Conservation (phyloP, 164 flowering plant species). For the Nymphaea thermarum region DNA sequence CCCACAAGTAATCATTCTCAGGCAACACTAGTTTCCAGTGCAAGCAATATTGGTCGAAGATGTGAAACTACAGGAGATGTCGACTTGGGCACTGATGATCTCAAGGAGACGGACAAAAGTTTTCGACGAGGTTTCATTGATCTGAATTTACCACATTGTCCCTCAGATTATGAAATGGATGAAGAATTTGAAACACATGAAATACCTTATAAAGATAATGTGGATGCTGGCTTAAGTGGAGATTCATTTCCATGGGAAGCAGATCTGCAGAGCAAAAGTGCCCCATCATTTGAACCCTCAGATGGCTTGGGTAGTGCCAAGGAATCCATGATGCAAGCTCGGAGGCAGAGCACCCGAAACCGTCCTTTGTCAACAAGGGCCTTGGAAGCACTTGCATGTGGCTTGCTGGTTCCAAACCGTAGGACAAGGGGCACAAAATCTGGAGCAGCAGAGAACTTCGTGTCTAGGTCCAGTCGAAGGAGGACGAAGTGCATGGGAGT, state of each 20-base stretch:
- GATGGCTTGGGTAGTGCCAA: conserved; percentile 11
- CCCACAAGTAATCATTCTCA: not conserved
- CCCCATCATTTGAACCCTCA: conserved; percentile 5
- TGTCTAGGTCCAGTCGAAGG: not conserved
- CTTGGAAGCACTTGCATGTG: conserved; percentile 57
- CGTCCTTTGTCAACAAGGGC: conserved; percentile 50
- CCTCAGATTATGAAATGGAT: conserved; percentile 22
- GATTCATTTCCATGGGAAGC: conserved; percentile 5
- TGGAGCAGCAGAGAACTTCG: not conserved
- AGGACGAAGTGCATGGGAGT: not conserved
- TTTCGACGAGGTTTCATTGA: conserved; percentile 19
- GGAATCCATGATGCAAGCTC: conserved; percentile 12
- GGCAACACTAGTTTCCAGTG: not conserved
- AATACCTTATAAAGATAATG: not conserved
- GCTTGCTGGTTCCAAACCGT: conserved; percentile 22
- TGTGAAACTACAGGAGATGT: not conserved
- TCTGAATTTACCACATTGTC: conserved; percentile 33
- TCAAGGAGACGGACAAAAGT: not conserved
- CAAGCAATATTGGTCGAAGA: not conserved
- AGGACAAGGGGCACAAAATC: conserved; percentile 10
- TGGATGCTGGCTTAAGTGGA: not conserved
- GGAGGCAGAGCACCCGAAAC: conserved; percentile 64
- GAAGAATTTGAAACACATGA: conserved; percentile 11
- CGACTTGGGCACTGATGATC: not conserved
- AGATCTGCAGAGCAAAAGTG: conserved; percentile 5